Evolutionary conservation across 257 asterid genomes (phyloP).

Genomic region (Nicotiana knightiana): DNA sequence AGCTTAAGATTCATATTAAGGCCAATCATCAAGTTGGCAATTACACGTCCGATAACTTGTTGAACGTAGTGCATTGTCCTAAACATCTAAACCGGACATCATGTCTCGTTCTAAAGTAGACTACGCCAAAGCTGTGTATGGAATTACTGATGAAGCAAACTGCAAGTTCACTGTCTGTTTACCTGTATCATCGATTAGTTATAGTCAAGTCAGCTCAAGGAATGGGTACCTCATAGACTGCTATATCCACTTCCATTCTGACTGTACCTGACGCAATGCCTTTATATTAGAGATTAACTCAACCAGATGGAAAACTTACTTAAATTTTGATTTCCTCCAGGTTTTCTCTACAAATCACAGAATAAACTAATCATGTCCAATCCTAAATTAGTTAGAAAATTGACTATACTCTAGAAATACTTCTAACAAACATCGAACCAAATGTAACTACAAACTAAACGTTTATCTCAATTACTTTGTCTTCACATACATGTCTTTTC

Average conservation of each 20-base stretch:
- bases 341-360: background rate
- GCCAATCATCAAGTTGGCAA: constrained; percentile 1
- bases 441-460: background rate
- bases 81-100: background rate
- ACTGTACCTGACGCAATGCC: background rate
- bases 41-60: background rate
- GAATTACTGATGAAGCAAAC: background rate
- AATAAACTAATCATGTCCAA: background rate
- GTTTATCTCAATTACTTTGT: background rate
- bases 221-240: background rate
- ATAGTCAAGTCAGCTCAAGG: background rate
- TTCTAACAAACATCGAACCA: background rate
- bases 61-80: background rate
- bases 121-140: background rate
- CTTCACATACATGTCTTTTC: background rate
- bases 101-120: background rate
- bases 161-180: background rate
- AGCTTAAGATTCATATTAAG: background rate
- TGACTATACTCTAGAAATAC: background rate
- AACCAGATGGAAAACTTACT: background rate
- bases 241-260: background rate
- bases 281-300: background rate
- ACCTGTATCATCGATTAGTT: background rate
- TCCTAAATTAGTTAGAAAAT: background rate
- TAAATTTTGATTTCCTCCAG: background rate